These are phyloP conservation scores for Cryptococcus hybrid DNA, from an alignment of 1,284 basidiomycete species.

Conservation along the genomic window DNA sequence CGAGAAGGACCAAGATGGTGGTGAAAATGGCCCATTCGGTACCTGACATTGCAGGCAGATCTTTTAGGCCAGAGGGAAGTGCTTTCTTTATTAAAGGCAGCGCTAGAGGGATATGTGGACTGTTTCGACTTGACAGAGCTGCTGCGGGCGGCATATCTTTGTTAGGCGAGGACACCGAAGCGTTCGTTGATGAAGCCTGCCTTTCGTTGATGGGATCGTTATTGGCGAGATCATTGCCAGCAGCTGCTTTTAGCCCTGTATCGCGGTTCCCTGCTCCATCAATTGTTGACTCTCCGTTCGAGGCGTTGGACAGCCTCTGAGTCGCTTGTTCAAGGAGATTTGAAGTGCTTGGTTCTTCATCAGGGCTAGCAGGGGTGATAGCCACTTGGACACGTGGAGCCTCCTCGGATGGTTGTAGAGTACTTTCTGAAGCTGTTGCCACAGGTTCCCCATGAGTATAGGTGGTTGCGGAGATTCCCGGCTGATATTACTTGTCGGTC, in stretches of 20 bases:
- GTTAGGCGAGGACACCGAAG: background rate
- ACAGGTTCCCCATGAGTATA: background rate
- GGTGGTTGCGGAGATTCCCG: background rate
- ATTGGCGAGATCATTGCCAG: background rate
- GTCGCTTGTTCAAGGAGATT: background rate
- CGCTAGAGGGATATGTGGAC: background rate
- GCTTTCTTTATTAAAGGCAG: background rate
- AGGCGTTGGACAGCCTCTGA: background rate
- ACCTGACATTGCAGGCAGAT: background rate
- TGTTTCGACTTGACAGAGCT: background rate
- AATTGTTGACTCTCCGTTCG: no score
- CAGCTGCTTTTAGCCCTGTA: no score
- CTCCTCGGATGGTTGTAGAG: background rate
- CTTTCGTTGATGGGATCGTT: background rate
- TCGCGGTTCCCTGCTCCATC: no score
- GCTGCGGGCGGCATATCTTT: background rate
- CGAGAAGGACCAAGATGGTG: conserved; percentile 1
- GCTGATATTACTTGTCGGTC: conserved; percentile 1
- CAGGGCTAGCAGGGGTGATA: conserved; percentile 25
- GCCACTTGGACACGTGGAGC: conserved; percentile 7
- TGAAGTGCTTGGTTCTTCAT: background rate
- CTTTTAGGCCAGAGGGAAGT: background rate
- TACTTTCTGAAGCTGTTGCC: background rate
- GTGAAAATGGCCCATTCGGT: background rate
- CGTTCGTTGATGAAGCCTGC: background rate